Conservation (phyloP, 768 basidiomycete species). For the Mycena metata region DNA sequence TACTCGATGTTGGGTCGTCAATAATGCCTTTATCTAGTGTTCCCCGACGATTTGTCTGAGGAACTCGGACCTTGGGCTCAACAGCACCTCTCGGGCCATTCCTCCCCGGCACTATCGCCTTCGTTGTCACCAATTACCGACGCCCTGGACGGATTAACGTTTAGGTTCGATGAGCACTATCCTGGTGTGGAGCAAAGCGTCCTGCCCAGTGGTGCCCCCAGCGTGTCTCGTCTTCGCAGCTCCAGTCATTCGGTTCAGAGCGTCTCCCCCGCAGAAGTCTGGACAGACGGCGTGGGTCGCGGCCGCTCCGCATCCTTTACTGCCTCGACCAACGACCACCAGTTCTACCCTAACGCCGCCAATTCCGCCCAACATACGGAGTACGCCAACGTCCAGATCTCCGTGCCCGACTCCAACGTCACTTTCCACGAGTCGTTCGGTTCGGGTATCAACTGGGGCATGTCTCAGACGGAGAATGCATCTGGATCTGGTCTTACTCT, state of each 20-base stretch:
- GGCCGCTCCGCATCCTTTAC: constrained; percentile 37
- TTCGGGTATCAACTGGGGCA: constrained; percentile 32
- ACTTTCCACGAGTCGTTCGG: constrained; percentile 5
- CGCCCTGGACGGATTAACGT: constrained; percentile 24
- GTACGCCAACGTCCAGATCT: constrained; percentile 13
- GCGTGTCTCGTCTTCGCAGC: constrained; percentile 33
- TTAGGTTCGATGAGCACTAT: constrained; percentile 31
- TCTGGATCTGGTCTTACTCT: too few relatives aligned
- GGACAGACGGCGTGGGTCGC: constrained; percentile 38
- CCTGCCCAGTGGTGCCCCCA: constrained; percentile 25
- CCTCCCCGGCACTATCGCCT: constrained; percentile 14
- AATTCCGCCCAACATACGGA: neutral
- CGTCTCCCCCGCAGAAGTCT: constrained; percentile 29
- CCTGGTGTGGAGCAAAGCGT: constrained; percentile 15
- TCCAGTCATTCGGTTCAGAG: constrained; percentile 26
- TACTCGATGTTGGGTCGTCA: neutral
- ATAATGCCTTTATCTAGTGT: constrained; percentile 22
- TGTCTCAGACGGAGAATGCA: too few relatives aligned
- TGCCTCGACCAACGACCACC: constrained; percentile 18
- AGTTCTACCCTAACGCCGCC: constrained; percentile 33
- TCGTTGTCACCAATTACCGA: constrained; percentile 35
- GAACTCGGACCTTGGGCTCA: constrained; percentile 15
- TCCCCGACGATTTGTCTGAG: constrained; percentile 18
- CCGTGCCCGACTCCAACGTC: constrained; percentile 12
- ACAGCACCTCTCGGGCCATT: constrained; percentile 22